Evolutionary conservation across 1,284 basidiomycete species (phyloP).

Genomic region (Cryptococcus sp.): DNA sequence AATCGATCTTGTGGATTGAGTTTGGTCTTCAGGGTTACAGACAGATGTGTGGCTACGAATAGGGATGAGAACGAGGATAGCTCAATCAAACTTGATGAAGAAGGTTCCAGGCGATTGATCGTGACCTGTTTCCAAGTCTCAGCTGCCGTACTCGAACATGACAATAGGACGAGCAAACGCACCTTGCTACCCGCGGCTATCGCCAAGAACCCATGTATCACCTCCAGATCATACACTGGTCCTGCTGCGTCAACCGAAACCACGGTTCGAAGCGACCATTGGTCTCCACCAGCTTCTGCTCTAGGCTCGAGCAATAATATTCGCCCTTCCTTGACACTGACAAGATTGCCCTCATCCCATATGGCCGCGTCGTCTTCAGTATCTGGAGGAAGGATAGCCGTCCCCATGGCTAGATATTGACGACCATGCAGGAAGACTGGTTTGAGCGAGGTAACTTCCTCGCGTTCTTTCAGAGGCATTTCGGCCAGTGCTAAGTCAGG

Average conservation of each 20-base stretch:
- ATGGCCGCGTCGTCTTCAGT: conserved; percentile 30
- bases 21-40: conserved; percentile 42
- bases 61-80: conserved; percentile 72
- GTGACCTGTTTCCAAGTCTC: conserved; percentile 26
- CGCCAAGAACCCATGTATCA: conserved; percentile 55
- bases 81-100: conserved; percentile 50
- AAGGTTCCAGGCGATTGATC: conserved; percentile 26
- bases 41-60: conserved; percentile 67
- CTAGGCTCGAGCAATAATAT: conserved; percentile 37
- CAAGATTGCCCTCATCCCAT: conserved; percentile 23
- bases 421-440: conserved; percentile 33
- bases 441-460: conserved; percentile 35
- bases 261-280: conserved; percentile 28
- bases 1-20: conserved; percentile 57
- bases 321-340: conserved; percentile 41
- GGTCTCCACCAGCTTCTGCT: conserved; percentile 6
- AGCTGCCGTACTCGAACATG: not conserved
- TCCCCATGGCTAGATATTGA: conserved; percentile 47
- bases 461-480: conserved; percentile 26
- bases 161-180: not conserved
- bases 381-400: conserved; percentile 36
- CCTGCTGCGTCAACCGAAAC: conserved; percentile 33
- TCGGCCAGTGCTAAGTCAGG: conserved; percentile 29
- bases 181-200: conserved; percentile 72
- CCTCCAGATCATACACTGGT: conserved; percentile 43